Percentiles rank a stretch among this genome's conserved stretches.
These are phyloP conservation scores for Xylaria scruposa DNA, from an alignment of 495 filamentous ascomycete species.

Conservation along the genomic window DNA sequence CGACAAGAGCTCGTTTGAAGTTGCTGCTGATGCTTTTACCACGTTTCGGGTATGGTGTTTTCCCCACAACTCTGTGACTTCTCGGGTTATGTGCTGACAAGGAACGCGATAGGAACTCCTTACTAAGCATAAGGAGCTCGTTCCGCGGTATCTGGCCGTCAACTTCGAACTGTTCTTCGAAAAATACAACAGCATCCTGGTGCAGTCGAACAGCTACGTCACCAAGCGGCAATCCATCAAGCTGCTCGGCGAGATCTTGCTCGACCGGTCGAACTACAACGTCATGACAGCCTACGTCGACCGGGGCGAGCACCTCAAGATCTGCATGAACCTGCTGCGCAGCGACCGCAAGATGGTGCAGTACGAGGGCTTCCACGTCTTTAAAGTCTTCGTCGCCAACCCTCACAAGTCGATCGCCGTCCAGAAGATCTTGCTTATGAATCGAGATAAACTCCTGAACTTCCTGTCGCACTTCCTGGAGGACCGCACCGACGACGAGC, in stretches of 20 bases:
- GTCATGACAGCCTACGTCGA: constrained; percentile 98
- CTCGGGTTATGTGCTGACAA: constrained; percentile 12
- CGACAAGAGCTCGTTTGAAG: constrained; percentile 91
- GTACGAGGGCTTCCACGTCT: constrained; percentile 99
- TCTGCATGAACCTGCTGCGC: constrained; percentile 94
- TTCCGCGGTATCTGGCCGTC: constrained; percentile 80
- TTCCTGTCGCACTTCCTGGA: constrained; percentile 93
- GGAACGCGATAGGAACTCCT: constrained; percentile 73
- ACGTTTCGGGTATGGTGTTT: constrained; percentile 79
- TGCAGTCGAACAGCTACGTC: constrained; percentile 94
- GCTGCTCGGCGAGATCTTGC: constrained; percentile 89
- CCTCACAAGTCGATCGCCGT: constrained; percentile 92
- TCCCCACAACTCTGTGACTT: constrained; percentile 1
- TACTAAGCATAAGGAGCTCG: constrained; percentile 89
- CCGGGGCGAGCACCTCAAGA: constrained; percentile 91
- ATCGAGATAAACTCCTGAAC: constrained; percentile 84
- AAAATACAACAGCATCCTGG: constrained; percentile 85
- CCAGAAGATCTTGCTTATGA: constrained; percentile 93
- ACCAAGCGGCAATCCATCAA: constrained; percentile 99
- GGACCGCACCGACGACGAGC: constrained; percentile 95
- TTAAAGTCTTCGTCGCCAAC: constrained; percentile 99
- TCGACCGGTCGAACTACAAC: constrained; percentile 95
- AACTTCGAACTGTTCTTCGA: constrained; percentile 93
- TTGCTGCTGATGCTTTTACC: constrained; percentile 95
- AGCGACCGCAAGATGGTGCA: constrained; percentile 99